A percentile compares a stretch with the other conserved stretches of the same genome.
Conservation (phyloP, 1,284 basidiomycete genomes). For the Malassezia nana region DNA sequence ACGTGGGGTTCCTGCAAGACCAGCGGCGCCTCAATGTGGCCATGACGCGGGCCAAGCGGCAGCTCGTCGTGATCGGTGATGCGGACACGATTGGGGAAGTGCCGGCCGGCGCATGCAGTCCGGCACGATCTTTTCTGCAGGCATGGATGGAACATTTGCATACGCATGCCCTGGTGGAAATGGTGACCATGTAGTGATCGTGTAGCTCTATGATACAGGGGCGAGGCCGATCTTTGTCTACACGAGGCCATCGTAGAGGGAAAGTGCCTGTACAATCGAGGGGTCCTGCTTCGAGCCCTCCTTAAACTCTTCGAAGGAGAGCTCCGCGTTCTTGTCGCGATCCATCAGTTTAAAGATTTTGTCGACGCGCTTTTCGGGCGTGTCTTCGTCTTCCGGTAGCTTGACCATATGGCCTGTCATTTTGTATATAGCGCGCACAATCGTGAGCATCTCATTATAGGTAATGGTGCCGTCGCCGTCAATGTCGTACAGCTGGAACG, state of each 20-base stretch:
- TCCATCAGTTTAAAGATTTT: constrained; percentile 48
- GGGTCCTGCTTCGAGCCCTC: constrained; percentile 47
- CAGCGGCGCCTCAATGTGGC: constrained; percentile 43
- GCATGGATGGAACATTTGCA: constrained; percentile 20
- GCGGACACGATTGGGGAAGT: constrained; percentile 27
- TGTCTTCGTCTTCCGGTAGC: constrained; percentile 92
- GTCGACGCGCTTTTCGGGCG: constrained; percentile 68
- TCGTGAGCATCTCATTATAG: constrained; percentile 70
- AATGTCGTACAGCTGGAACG: constrained; percentile 98
- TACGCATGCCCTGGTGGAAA: constrained; percentile 16
- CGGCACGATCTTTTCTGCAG: constrained; percentile 13
- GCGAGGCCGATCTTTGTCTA: neutral
- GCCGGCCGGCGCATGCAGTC: neutral
- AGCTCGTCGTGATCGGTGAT: constrained; percentile 41
- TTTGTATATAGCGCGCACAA: constrained; percentile 46
- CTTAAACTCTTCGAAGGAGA: constrained; percentile 47
- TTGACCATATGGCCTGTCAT: constrained; percentile 86
- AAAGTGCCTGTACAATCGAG: constrained; percentile 45
- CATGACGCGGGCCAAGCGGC: constrained; percentile 42
- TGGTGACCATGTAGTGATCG: neutral
- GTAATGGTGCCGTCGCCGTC: constrained; percentile 55
- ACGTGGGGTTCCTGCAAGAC: constrained; percentile 41
- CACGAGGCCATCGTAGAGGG: constrained; percentile 35
- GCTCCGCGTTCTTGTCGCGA: constrained; percentile 44
- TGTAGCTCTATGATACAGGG: neutral